phyloP scores from a whole-genome alignment of 352 stramenopile species.

The Globisporangium radiosum region DNA sequence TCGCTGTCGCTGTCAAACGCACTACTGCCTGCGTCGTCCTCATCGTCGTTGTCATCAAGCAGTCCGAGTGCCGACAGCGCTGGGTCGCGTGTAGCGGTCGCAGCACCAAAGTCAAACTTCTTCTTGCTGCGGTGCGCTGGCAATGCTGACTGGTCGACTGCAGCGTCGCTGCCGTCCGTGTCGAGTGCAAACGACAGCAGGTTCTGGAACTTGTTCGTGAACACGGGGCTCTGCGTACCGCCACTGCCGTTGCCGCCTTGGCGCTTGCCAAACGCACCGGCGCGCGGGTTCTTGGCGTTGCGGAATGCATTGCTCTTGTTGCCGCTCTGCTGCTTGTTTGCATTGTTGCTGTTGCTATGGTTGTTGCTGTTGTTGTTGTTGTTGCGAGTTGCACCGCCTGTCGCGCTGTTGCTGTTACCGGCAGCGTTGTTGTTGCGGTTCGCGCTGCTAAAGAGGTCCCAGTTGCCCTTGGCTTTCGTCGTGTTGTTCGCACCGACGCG shows the following conservation, averaged over 20 bases:
- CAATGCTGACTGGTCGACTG: too few relatives aligned
- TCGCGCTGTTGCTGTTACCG: neutral
- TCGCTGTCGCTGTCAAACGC: slow-evolving; percentile 13
- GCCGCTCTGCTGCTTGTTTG: slow-evolving; percentile 1
- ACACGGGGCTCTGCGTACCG: slow-evolving; percentile 29
- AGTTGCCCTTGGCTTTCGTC: slow-evolving; percentile 24
- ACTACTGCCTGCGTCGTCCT: slow-evolving; percentile 8
- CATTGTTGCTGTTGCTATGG: slow-evolving; percentile 1
- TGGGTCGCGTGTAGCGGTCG: slow-evolving; percentile 21
- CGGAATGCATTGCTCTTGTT: neutral
- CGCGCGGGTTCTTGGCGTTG: slow-evolving; percentile 9
- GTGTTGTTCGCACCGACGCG: slow-evolving; percentile 7
- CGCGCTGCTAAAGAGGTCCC: slow-evolving; percentile 22
- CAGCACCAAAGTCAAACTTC: slow-evolving; percentile 17
- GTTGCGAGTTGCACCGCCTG: neutral
- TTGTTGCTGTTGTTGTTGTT: slow-evolving; percentile 7
- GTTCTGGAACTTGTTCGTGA: slow-evolving; percentile 85
- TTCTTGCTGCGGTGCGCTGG: slow-evolving; percentile 7
- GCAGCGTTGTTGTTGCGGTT: neutral
- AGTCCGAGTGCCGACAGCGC: slow-evolving; percentile 46
- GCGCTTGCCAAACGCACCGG: slow-evolving; percentile 19
- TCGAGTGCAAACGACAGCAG: slow-evolving; percentile 62
- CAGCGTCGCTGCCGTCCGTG: slow-evolving; percentile 22
- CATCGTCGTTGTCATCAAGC: slow-evolving; percentile 13
- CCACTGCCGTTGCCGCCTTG: slow-evolving; percentile 3